These are phyloP conservation scores for Euphrasia arctica DNA, from an alignment of 305 asterid species.

Conservation along the genomic window DNA sequence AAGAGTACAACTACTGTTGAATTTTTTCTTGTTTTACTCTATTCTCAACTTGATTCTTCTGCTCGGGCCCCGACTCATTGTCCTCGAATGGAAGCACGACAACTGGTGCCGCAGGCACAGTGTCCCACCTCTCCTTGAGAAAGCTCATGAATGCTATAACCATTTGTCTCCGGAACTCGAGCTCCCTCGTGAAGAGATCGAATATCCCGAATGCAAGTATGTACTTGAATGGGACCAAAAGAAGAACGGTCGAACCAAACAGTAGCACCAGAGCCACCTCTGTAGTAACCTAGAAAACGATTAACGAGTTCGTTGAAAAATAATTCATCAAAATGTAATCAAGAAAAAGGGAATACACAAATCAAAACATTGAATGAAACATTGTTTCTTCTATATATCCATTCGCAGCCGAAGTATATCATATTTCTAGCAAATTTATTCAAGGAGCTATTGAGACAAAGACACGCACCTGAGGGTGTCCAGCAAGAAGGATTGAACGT, in stretches of 20 bases:
- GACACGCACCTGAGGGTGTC: constrained; percentile 77
- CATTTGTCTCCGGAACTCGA: constrained; percentile 70
- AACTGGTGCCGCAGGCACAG: constrained; percentile 89
- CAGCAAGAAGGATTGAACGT: constrained; percentile 81
- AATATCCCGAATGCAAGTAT: constrained; percentile 52
- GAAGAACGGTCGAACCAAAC: constrained; percentile 52
- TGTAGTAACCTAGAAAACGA: constrained; percentile 55
- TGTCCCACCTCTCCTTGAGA: constrained; percentile 84
- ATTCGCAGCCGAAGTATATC: background rate
- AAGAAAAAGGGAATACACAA: background rate
- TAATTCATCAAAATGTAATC: constrained; percentile 10
- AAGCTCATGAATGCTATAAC: constrained; percentile 58
- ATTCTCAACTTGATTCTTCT: constrained; percentile 32
- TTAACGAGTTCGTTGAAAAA: background rate
- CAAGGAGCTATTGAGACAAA: background rate
- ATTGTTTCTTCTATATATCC: background rate
- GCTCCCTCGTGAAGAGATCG: constrained; percentile 91
- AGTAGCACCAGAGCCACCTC: constrained; percentile 78
- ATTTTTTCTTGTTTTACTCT: constrained; percentile 38
- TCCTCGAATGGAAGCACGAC: constrained; percentile 70
- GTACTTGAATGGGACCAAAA: constrained; percentile 79
- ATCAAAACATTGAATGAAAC: no score
- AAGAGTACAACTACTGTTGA: constrained; percentile 19
- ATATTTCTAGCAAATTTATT: background rate
- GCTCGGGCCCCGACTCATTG: constrained; percentile 34